Conservation (phyloP, 495 filamentous ascomycete species). For the Clohesyomyces aquaticus region DNA sequence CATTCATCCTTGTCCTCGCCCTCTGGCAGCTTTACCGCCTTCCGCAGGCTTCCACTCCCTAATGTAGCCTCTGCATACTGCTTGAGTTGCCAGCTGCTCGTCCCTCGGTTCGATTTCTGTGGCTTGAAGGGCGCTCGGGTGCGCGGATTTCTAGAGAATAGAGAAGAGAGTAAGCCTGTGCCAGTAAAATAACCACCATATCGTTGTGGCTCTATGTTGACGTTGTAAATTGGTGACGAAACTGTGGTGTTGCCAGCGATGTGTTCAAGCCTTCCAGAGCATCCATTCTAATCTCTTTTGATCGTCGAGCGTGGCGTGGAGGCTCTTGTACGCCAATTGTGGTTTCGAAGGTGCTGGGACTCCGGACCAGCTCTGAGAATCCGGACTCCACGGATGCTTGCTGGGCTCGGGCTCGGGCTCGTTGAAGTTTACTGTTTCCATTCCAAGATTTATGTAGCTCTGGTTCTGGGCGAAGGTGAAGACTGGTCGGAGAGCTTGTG, state of each 20-base stretch:
- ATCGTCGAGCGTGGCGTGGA: slow-evolving; percentile 13
- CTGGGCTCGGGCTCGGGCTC: slow-evolving; percentile 7
- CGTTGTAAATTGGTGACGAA: too few species aligned
- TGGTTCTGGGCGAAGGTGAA: slow-evolving; percentile 44
- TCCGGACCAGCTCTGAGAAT: slow-evolving; percentile 12
- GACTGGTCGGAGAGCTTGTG: slow-evolving; percentile 46
- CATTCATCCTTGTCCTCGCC: slow-evolving; percentile 97
- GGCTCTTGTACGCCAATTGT: slow-evolving; percentile 33
- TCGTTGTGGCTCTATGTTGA: too few species aligned
- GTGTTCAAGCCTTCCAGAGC: slow-evolving; percentile 13
- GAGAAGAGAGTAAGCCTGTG: slow-evolving; percentile 48
- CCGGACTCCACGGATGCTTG: too few species aligned
- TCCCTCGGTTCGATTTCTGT: slow-evolving; percentile 82
- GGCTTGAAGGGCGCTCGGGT: slow-evolving; percentile 87
- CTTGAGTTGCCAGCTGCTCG: slow-evolving; percentile 90
- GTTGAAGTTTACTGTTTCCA: slow-evolving; percentile 8
- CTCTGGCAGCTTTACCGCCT: slow-evolving; percentile 94
- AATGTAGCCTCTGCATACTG: slow-evolving; percentile 98
- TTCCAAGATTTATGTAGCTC: slow-evolving; percentile 40
- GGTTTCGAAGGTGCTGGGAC: slow-evolving; percentile 18
- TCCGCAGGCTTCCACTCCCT: slow-evolving; percentile 90
- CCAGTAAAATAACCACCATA: slow-evolving; percentile 23
- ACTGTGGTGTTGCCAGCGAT: slow-evolving; percentile 5
- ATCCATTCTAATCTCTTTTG: slow-evolving; percentile 10
- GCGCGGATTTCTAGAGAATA: slow-evolving; percentile 73